Evolutionary conservation across 331 rosid genomes (phyloP), one percentile per base, ranked within the genome.

Genomic region (Cucumis variabilis): DNA sequence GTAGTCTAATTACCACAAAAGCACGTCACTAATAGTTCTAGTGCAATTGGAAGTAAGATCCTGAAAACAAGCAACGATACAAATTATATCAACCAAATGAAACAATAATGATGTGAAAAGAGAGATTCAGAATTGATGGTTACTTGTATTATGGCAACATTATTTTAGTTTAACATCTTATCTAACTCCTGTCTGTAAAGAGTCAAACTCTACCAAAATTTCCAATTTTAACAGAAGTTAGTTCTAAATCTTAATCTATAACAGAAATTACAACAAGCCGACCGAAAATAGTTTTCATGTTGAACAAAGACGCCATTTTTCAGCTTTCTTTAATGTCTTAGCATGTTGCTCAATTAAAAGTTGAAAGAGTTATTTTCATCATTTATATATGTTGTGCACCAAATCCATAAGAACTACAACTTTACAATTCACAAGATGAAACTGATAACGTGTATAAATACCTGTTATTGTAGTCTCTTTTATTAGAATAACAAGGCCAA

Each of bases 151-250:
- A 14, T 11, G 21, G 85, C 19, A 63, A 19, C 83, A 28, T 44
- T 20, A 74, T 75, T 79, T 79, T 85, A 91, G 82, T 88, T 91
- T 53, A 93, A 25, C 95, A 91, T 93, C 83, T 93, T 98, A 83
- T 97, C 98, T 85, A 95, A 88, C 86, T 91, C 93, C 85, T 94
- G 96, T 89, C 98, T 93, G 95, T 95, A 95, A 71, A 85, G 93
- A 88, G 98, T 98, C 94, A 97, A 90, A 65, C 89, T 88, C 99
- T 97, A 94, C 92, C 92, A 88, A 80, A 89, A 44, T 66, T 82
- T 70, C 83, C 77, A 37, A 70, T 55, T 10, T 11, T 55, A 53
- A 70, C 24, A 76, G 71, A 12, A 25, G 33, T 87, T 24, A 90
- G 88, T 37, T 30, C 72, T 60, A 20, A 28, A 82, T 30, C 69